Base-by-base conservation (phyloP, 768 basidiomycete genomes). In the Tylopilus felleus region DNA sequence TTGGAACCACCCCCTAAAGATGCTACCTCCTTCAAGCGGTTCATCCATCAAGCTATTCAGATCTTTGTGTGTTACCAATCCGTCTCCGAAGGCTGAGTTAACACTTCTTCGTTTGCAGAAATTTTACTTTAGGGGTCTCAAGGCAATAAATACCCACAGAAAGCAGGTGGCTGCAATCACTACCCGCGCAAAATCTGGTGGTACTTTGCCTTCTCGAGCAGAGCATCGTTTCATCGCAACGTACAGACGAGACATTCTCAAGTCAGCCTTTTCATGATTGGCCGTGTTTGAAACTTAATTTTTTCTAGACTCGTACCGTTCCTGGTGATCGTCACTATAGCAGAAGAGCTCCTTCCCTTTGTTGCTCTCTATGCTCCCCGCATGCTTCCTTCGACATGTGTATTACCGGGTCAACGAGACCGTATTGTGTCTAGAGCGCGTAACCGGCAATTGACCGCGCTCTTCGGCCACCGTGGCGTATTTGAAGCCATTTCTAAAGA, bases 331-430 rank as follows among this genome's bases (percentile, higher is more conserved):
- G 78, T 90, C 27, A 66, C 90, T 25, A 67, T 93, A 14, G 74
- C 90, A 1, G 92, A 94, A 68, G 92, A 94, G 69, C 66, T 88
- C 31, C 81, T 94, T 51, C 92, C 92, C 14, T 77, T 94, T 57
- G 81, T 93, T 57, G 90, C 90, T 25, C 81, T 94, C 56, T 93
- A 90, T 63, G 84, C 82, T n/a, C 92, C 92, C 2, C 82, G 80
- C 65, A 79, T 91, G 74, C 81, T 94, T 25, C 92, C 92, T 1
- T 93, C 90, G 3, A 93, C 92, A 0, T 93, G 90, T 65, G 78
- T 93, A 51, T 79, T 94, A 6, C 88, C 92, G 2, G 84, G 87
- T 13, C 92, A 94, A 72, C 82, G 75, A 65, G 67, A 86, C 74
- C 73, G 93, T 73, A 75, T 86, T 72, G 65, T 75, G 67, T 57